These are phyloP conservation scores for Nakataea oryzae DNA, from an alignment of 2,329 filamentous ascomycete species.

Conservation along the genomic window DNA sequence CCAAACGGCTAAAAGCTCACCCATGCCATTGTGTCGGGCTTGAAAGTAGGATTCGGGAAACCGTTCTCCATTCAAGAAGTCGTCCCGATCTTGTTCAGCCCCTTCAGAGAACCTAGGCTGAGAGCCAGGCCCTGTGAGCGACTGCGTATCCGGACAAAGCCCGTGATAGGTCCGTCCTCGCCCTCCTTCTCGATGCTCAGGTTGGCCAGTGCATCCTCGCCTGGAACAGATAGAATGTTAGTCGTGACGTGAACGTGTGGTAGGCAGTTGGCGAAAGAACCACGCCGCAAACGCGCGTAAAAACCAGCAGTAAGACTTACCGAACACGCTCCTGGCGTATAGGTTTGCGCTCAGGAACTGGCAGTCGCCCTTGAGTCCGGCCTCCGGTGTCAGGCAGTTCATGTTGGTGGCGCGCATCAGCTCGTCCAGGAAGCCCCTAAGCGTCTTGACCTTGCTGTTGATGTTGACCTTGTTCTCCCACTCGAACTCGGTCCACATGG, in stretches of 20 bases:
- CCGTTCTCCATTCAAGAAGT: slow-evolving; percentile 16
- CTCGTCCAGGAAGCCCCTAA: slow-evolving; percentile 86
- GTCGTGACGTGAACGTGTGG: slow-evolving; percentile 10
- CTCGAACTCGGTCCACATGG: slow-evolving; percentile 99
- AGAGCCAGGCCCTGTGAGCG: slow-evolving; percentile 90
- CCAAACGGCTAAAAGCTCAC: background rate
- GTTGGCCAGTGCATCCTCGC: slow-evolving; percentile 96
- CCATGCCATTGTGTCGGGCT: background rate
- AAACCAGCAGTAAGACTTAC: slow-evolving; percentile 46
- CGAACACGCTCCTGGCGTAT: slow-evolving; percentile 94
- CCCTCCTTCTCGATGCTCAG: slow-evolving; percentile 96
- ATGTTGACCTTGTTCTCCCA: slow-evolving; percentile 99
- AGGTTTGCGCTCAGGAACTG: slow-evolving; percentile 96
- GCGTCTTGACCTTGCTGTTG: slow-evolving; percentile 87
- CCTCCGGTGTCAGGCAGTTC: slow-evolving; percentile 94
- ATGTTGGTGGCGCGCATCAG: slow-evolving; percentile 98
- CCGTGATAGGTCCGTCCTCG: slow-evolving; percentile 88
- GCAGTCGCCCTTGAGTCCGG: slow-evolving; percentile 92
- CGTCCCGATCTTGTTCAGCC: slow-evolving; percentile 69
- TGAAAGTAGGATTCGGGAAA: background rate
- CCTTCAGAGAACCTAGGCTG: slow-evolving; percentile 89
- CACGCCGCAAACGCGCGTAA: background rate
- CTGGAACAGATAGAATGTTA: slow-evolving; percentile 32
- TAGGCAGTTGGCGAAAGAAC: slow-evolving; percentile 6
- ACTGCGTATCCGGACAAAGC: slow-evolving; percentile 95